Evolutionary conservation across 2,329 filamentous ascomycete genomes (phyloP).

Genomic region (Lomentospora prolificans): DNA sequence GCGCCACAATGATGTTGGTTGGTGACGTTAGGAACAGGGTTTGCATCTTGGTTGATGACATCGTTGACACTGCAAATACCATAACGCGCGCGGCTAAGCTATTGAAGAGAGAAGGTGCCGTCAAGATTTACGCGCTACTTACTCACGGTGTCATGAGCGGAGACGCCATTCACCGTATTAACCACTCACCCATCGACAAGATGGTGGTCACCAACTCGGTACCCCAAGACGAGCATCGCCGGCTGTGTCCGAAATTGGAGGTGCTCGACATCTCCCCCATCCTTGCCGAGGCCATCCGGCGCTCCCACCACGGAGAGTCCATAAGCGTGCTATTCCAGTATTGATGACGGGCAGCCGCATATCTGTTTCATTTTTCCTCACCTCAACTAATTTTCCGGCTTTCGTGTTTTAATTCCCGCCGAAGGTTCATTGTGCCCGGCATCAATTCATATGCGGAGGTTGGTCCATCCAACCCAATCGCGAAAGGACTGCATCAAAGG

Average conservation of each 20-base stretch:
- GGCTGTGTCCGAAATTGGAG: constrained; percentile 77
- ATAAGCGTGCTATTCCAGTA: constrained; percentile 76
- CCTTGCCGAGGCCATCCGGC: constrained; percentile 89
- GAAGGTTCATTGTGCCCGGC: background rate
- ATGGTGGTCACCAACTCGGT: constrained; percentile 94
- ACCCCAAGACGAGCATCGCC: constrained; percentile 72
- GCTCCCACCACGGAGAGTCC: constrained; percentile 95
- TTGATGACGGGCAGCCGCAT: background rate
- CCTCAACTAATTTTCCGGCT: background rate
- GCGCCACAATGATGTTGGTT: constrained; percentile 92
- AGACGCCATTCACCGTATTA: constrained; percentile 89
- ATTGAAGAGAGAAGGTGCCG: constrained; percentile 93
- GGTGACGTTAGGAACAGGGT: constrained; percentile 73
- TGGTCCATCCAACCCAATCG: background rate
- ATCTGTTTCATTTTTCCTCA: background rate
- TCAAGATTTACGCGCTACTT: constrained; percentile 79
- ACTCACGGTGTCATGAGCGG: constrained; percentile 94
- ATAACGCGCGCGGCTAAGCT: constrained; percentile 94
- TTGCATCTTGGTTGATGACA: constrained; percentile 86
- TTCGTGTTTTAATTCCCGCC: background rate
- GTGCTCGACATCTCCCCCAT: constrained; percentile 82
- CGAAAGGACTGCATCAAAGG: background rate
- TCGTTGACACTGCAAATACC: constrained; percentile 93
- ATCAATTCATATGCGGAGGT: background rate
- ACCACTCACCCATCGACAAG: constrained; percentile 85